A percentile compares a stretch with the other conserved stretches of the same genome.
Conservation (phyloP, 805 yeast genomes). For the Candida ortonii region DNA sequence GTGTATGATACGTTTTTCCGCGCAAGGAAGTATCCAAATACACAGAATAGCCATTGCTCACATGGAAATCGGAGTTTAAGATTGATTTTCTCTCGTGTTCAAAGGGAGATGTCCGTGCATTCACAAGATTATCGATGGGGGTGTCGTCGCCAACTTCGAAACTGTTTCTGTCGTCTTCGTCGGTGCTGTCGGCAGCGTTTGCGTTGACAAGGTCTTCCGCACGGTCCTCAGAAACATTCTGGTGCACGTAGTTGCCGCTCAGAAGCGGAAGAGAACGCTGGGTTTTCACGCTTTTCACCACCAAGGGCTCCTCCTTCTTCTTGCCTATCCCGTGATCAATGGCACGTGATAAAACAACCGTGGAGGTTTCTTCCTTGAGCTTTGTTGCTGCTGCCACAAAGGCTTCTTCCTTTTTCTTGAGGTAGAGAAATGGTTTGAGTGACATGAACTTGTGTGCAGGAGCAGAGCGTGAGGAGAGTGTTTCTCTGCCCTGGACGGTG, state of each 20-base stretch:
- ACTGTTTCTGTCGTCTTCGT: slow-evolving; percentile 11
- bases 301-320: too few relatives aligned
- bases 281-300: too few relatives aligned
- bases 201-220: too few relatives aligned
- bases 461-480: slow-evolving; percentile 12
- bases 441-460: slow-evolving; percentile 33
- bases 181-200: slow-evolving; percentile 4
- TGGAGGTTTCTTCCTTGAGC: too few relatives aligned
- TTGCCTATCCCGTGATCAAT: too few relatives aligned
- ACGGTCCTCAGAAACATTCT: too few relatives aligned
- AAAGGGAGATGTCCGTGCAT: slow-evolving; percentile 2
- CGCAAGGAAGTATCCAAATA: slow-evolving; percentile 2
- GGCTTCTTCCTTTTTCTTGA: slow-evolving; percentile 11
- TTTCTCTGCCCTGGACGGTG: not conserved
- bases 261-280: too few relatives aligned
- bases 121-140: slow-evolving; percentile 1
- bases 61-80: slow-evolving; percentile 5
- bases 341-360: too few relatives aligned
- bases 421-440: slow-evolving; percentile 26
- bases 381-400: too few relatives aligned
- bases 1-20: slow-evolving; percentile 17
- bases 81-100: slow-evolving; percentile 7
- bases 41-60: slow-evolving; percentile 12
- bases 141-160: slow-evolving; percentile 14
- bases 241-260: too few relatives aligned